A percentile compares a stretch with the other conserved stretches of the same genome.
Conservation (phyloP, 2,329 filamentous ascomycete genomes). For the Cercospora citrullina region DNA sequence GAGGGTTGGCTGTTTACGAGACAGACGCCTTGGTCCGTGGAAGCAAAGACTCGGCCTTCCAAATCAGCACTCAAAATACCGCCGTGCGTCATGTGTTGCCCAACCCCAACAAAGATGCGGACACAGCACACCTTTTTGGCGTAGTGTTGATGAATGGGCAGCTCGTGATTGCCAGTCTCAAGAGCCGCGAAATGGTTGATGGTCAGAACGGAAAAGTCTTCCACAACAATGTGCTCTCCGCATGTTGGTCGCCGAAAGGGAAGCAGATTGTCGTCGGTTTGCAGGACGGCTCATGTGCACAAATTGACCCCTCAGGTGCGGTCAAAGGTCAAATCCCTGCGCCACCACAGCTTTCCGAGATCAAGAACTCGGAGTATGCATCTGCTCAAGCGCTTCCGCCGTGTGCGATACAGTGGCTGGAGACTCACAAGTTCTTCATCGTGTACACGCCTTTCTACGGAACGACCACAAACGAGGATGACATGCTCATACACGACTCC, state of each 20-base stretch:
- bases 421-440: constrained; percentile 65
- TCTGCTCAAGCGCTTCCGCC: constrained; percentile 27
- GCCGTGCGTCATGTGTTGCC: constrained; percentile 72
- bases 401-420: constrained; percentile 75
- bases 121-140: constrained; percentile 70
- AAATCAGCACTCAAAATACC: constrained; percentile 74
- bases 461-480: constrained; percentile 18
- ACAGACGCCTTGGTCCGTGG: constrained; percentile 67
- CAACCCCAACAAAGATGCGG: constrained; percentile 67
- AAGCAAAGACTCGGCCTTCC: constrained; percentile 67
- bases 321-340: constrained; percentile 76
- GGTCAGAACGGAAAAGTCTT: constrained; percentile 63
- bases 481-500: constrained; percentile 51
- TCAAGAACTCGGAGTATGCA: constrained; percentile 46
- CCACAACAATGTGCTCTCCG: constrained; percentile 74
- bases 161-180: constrained; percentile 79
- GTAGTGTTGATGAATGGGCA: constrained; percentile 79
- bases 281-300: constrained; percentile 73
- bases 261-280: constrained; percentile 90
- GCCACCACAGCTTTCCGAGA: constrained; percentile 61
- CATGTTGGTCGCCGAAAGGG: constrained; percentile 88
- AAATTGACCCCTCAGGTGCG: constrained; percentile 80
- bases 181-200: constrained; percentile 60
- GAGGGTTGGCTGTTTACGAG: constrained; percentile 81
- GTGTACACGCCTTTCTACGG: constrained; percentile 65